Base-by-base conservation (phyloP, 2,329 filamentous ascomycete species). In the Xylaria sp. region DNA sequence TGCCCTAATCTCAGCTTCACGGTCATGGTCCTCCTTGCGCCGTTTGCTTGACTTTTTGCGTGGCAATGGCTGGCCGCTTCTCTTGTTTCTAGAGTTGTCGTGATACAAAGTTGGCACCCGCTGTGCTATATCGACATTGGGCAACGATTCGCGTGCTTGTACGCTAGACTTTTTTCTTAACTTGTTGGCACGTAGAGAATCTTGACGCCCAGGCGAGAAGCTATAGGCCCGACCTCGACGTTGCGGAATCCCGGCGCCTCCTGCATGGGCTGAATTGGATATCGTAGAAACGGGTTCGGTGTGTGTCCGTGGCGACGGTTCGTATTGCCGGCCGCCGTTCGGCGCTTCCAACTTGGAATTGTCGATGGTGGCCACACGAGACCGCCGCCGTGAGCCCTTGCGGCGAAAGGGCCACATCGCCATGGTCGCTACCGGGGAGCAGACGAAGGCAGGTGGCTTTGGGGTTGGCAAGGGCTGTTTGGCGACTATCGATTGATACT, bases 1-100 rank as follows among this genome's bases (percentile, higher is more conserved):
- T 55, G 91, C 88, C 73, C 89, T 91, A 72, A 97, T 93, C 77
- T 97, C 92, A 64, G 91, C 91, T 76, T 97, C 93, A 59, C 94
- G 85, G 60, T 90, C 83, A 72, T 87, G 86, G 65, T 96, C 91
- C 65, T 90, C 84, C 68, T 89, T 88, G 70, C 89, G 88, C 69
- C 89, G 86, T 77, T 91, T 96, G 79, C 87, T 93, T 40, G 90
- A 90, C 72, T 87, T 92, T 63, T 89, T 88, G 61, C 88, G 85
- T 53, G 85, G 77, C 27, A 89, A 79, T 52, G 87, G 85, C 66
- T 84, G 82, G 59, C 82, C 82, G 65, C 81, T 82, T 68, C 85
- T 85, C 74, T 89, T 91, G 68, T 81, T 83, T 64, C 79, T 80
- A 80, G 74, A 62, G 80, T 64, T 69, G 23, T 81, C 63, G 80